A percentile compares a stretch with the other conserved stretches of the same genome.
Evolutionary conservation across 2,329 filamentous ascomycete genomes (phyloP).

Genomic region (Fusarium clavum): DNA sequence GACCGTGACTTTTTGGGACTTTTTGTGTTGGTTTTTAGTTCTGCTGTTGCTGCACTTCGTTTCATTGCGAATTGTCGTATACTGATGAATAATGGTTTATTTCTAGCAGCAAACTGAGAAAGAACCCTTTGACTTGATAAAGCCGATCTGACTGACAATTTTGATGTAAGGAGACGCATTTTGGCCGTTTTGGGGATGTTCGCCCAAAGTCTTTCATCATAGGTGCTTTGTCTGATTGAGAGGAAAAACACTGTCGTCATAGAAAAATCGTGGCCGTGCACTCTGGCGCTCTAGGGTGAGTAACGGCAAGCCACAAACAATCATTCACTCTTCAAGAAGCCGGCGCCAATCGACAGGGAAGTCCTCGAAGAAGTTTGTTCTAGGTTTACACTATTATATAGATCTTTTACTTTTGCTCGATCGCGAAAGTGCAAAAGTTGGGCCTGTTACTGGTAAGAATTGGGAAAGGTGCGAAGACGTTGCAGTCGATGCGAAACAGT

Average conservation of each 20-base stretch:
- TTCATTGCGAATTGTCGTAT: slow-evolving; percentile 17
- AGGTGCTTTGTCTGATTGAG: neutral
- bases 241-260: slow-evolving; percentile 21
- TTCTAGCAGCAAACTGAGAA: fast-evolving
- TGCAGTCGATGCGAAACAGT: too few relatives aligned
- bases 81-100: neutral
- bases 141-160: too few relatives aligned
- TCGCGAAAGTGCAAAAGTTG: fast-evolving
- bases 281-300: neutral
- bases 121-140: fast-evolving
- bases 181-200: neutral
- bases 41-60: neutral
- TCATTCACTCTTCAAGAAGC: neutral
- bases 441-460: too few relatives aligned
- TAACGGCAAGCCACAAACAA: neutral
- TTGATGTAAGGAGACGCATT: slow-evolving; percentile 6
- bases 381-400: too few relatives aligned
- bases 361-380: too few relatives aligned
- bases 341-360: neutral
- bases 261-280: slow-evolving; percentile 11
- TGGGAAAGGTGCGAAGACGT: too few relatives aligned
- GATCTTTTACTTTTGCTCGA: too few relatives aligned
- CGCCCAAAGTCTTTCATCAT: neutral
- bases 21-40: neutral
- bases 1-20: slow-evolving; percentile 14